phyloP scores from a whole-genome alignment of 2,329 filamentous ascomycete genomes.

The Phaeoacremonium minimum region DNA sequence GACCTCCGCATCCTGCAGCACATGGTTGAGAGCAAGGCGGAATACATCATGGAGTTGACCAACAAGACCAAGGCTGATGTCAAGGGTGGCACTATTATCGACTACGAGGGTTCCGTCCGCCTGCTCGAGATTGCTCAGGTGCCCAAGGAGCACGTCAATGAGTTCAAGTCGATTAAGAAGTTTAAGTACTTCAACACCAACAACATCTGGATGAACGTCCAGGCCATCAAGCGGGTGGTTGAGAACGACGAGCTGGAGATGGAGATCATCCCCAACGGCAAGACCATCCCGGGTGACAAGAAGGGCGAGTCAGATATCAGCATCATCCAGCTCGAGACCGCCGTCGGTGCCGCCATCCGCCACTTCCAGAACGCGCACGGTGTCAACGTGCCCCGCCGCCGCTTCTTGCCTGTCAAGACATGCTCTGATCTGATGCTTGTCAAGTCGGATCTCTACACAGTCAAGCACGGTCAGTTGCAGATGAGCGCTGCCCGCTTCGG shows the following conservation, averaged over 20 bases:
- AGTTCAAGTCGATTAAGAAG: slow-evolving; percentile 99
- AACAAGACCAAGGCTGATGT: slow-evolving; percentile 99
- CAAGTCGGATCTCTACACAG: slow-evolving; percentile 98
- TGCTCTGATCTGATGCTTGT: slow-evolving; percentile 99
- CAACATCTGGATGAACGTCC: slow-evolving; percentile 99
- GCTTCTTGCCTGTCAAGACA: slow-evolving; percentile 99
- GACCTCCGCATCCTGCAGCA: slow-evolving; percentile 98
- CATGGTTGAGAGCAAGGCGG: slow-evolving; percentile 95
- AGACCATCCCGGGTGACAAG: slow-evolving; percentile 97
- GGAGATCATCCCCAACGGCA: slow-evolving; percentile 99
- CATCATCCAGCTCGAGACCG: slow-evolving; percentile 97
- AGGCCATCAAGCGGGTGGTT: slow-evolving; percentile 96
- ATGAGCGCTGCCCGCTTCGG: slow-evolving; percentile 97
- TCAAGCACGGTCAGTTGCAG: slow-evolving; percentile 96
- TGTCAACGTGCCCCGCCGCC: slow-evolving; percentile 95
- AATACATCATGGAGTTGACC: slow-evolving; percentile 99
- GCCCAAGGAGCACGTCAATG: slow-evolving; percentile 99
- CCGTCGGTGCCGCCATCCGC: slow-evolving; percentile 95
- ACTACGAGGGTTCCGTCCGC: slow-evolving; percentile 95
- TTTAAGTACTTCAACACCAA: slow-evolving; percentile 99
- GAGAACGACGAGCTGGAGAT: slow-evolving; percentile 98
- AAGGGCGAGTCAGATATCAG: slow-evolving; percentile 98
- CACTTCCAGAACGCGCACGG: slow-evolving; percentile 99
- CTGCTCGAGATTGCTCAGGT: slow-evolving; percentile 98
- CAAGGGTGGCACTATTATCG: slow-evolving; percentile 99